Conservation (phyloP, 108 stramenopile genomes). For the Nannochloropsis oceanica region DNA sequence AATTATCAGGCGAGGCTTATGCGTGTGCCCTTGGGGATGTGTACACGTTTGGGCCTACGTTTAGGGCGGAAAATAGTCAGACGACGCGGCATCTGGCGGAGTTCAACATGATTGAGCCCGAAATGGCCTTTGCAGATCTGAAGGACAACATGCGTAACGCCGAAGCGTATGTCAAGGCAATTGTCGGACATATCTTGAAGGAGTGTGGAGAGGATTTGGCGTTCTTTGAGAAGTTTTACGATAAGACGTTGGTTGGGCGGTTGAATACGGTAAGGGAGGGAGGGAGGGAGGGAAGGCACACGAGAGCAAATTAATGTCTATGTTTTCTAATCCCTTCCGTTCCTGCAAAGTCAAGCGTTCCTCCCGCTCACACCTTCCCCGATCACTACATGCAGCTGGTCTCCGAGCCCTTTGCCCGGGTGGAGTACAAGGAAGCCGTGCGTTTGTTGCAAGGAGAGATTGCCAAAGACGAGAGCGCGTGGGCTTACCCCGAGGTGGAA, state of each 20-base stretch:
- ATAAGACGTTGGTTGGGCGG: constrained; percentile 53
- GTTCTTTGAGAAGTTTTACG: constrained; percentile 84
- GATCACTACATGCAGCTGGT: not conserved
- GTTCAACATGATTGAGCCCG: constrained; percentile 97
- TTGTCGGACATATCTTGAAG: constrained; percentile 57
- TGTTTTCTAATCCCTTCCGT: too few relatives aligned
- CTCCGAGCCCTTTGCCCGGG: constrained; percentile 32
- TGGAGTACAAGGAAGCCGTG: constrained; percentile 80
- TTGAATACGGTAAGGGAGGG: constrained; percentile 43
- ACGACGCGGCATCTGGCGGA: constrained; percentile 92
- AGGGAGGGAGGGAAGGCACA: not conserved
- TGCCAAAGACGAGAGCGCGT: constrained; percentile 80
- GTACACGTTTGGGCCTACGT: constrained; percentile 98
- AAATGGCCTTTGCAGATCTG: constrained; percentile 94
- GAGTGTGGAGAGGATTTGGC: constrained; percentile 65
- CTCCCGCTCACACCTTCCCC: not conserved
- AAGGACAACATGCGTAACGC: constrained; percentile 88
- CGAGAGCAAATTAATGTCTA: too few relatives aligned
- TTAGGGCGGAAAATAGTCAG: constrained; percentile 97
- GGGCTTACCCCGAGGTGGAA: constrained; percentile 89
- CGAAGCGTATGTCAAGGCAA: constrained; percentile 77
- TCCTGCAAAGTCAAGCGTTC: not conserved
- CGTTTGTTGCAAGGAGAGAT: constrained; percentile 75
- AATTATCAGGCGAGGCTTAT: constrained; percentile 84
- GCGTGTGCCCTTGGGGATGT: constrained; percentile 93